These are phyloP conservation scores for Tricholoma sp. DNA, from an alignment of 768 basidiomycete genomes.

Conservation along the genomic window DNA sequence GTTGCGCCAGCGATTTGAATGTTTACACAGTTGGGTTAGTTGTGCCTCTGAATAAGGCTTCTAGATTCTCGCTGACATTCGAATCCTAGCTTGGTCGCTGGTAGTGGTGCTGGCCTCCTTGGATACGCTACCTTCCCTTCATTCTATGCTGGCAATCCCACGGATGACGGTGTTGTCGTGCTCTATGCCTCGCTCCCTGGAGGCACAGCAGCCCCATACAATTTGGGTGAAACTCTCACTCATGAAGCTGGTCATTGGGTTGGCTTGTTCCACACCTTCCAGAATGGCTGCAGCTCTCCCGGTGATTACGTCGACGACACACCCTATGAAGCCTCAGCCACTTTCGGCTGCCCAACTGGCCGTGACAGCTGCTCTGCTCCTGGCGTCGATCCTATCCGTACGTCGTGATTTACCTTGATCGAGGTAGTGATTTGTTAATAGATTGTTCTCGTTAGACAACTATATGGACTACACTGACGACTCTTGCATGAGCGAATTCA, in stretches of 20 bases:
- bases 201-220: slow-evolving; percentile 37
- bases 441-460: slow-evolving; percentile 28
- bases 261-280: slow-evolving; percentile 56
- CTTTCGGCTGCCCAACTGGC: too few species aligned
- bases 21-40: slow-evolving; percentile 47
- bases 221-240: slow-evolving; percentile 44
- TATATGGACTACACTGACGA: slow-evolving; percentile 53
- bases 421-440: not conserved
- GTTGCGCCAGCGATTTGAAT: slow-evolving; percentile 37
- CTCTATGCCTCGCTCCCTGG: slow-evolving; percentile 38
- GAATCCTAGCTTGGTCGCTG: slow-evolving; percentile 29
- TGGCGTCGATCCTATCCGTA: slow-evolving; percentile 35
- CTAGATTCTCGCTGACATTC: not conserved
- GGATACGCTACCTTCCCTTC: slow-evolving; percentile 38
- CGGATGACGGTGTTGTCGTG: slow-evolving; percentile 47
- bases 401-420: slow-evolving; percentile 8
- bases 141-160: slow-evolving; percentile 31
- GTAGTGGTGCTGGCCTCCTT: slow-evolving; percentile 34
- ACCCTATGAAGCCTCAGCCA: slow-evolving; percentile 34
- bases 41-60: not conserved
- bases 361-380: too few species aligned
- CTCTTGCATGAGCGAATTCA: slow-evolving; percentile 46
- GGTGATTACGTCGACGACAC: slow-evolving; percentile 44
- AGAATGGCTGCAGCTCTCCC: slow-evolving; percentile 37
- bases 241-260: slow-evolving; percentile 63